Evolutionary conservation across 2,329 filamentous ascomycete species (phyloP).

Genomic region (Xenosphaeropsis pyriputrescens): DNA sequence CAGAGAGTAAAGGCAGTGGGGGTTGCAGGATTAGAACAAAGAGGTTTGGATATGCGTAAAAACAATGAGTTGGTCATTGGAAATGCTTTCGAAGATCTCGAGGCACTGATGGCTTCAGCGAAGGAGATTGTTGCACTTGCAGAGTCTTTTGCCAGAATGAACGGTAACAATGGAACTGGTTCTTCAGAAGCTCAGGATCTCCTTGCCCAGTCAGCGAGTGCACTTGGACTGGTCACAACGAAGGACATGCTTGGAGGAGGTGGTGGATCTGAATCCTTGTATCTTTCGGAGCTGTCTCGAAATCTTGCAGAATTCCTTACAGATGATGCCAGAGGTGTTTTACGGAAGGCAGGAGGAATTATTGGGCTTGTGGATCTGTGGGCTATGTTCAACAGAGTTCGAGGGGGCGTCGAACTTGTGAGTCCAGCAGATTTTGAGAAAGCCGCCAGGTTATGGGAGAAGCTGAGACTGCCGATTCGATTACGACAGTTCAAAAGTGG

Average conservation of each 20-base stretch:
- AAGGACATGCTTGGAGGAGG: conserved; percentile 83
- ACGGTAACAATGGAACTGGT: conserved; percentile 36
- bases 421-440: conserved; percentile 86
- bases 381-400: conserved; percentile 86
- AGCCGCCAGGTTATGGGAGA: conserved; percentile 78
- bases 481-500: conserved; percentile 84
- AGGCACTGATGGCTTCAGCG: conserved; percentile 92
- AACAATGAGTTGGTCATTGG: conserved; percentile 92
- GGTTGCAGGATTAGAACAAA: conserved; percentile 82
- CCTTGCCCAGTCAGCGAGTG: conserved; percentile 67
- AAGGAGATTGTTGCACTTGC: conserved; percentile 92
- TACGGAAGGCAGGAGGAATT: conserved; percentile 72
- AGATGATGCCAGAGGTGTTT: conserved; percentile 65
- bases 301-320: conserved; percentile 82
- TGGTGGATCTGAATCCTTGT: conserved; percentile 63
- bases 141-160: conserved; percentile 67
- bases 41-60: conserved; percentile 70
- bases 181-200: conserved; percentile 59
- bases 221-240: conserved; percentile 80
- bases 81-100: conserved; percentile 87
- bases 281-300: conserved; percentile 73
- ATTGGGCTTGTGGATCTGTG: conserved; percentile 83
- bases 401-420: conserved; percentile 87
- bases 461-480: conserved; percentile 70
- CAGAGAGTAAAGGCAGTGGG: conserved; percentile 52